Conservation (phyloP, 352 stramenopile species). For the Globisporangium iwayamae region DNA sequence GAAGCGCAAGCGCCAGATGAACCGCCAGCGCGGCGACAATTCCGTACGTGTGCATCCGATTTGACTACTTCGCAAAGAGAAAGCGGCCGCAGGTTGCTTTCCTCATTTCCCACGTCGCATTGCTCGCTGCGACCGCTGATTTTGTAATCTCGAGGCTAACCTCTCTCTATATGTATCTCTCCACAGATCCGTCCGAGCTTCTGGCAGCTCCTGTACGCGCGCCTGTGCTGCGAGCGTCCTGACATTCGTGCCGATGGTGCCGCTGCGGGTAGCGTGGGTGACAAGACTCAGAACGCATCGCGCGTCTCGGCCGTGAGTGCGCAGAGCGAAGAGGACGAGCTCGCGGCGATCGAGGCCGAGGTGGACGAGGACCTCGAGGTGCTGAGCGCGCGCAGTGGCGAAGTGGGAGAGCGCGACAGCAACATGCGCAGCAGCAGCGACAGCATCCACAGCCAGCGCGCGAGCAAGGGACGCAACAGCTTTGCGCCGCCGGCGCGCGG, state of each 20-base stretch:
- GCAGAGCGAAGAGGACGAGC: slow-evolving; percentile 63
- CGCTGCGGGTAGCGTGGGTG: slow-evolving; percentile 12
- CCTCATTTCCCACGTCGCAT: slow-evolving; percentile 12
- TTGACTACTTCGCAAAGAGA: slow-evolving; percentile 15
- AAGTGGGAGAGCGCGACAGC: slow-evolving; percentile 43
- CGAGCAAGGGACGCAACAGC: slow-evolving; percentile 23
- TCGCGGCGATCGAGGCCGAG: slow-evolving; percentile 68
- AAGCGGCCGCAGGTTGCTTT: slow-evolving; percentile 14
- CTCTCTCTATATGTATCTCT: slow-evolving; percentile 15
- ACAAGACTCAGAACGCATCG: slow-evolving; percentile 54
- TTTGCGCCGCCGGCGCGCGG: slow-evolving; percentile 29
- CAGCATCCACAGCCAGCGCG: slow-evolving; percentile 14
- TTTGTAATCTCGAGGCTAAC: background rate
- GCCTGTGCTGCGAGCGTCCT: slow-evolving; percentile 24
- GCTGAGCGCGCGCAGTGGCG: slow-evolving; percentile 63
- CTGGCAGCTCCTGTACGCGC: slow-evolving; percentile 32
- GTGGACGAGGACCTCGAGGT: slow-evolving; percentile 80
- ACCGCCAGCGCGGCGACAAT: slow-evolving; percentile 48
- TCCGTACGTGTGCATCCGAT: slow-evolving; percentile 72
- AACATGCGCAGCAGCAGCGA: slow-evolving; percentile 16
- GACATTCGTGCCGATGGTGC: slow-evolving; percentile 16
- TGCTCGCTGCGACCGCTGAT: background rate
- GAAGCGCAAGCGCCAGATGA: slow-evolving; percentile 72
- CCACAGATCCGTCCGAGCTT: slow-evolving; percentile 24
- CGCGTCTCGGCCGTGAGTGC: slow-evolving; percentile 44